Base-by-base conservation (phyloP, 2,329 filamentous ascomycete species). In the Coniochaeta sp. region DNA sequence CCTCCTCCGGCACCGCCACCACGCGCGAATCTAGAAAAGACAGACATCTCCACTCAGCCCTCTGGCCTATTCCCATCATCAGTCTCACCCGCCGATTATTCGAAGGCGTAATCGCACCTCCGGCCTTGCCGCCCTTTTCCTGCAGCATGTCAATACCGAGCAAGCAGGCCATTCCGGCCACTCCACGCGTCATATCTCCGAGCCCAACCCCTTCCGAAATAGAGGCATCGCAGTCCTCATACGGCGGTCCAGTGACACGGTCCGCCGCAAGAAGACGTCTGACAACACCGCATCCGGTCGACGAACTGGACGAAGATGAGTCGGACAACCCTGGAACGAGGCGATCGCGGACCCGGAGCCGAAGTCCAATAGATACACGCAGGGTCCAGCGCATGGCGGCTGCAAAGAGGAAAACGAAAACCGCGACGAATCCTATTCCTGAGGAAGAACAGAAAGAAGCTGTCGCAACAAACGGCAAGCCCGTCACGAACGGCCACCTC, bases 101-200 rank as follows among this genome's bases (percentile, higher is more conserved):
- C 56, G 71, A 76, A 58, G 85, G 85, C 57, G 74, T 77, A 60
- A 72, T 86, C 61, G 68, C 70, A 58, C 69, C 71, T 47, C 74
- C 83, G 53, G 72, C 75, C 35, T 76, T 88, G 2, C 83, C 83
- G 46, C 78, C 80, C 33, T 86, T 86, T 55, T 68, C 72, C 8
- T 72, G 70, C 66, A 63, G 66, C 62, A 82, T 85, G 73, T 75
- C 80, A 52, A 65, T 74, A 54, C 74, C 72, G 53, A 67, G 70
- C 50, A 73, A 79, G 55, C 68, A 67, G 57, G 73, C 75, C 59
- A 75, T 94, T 53, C 91, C 91, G 52, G 79, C 80, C 52, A 94
- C 87, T 52, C 91, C 91, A 62, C 86, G 90, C 63, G 88, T 96
- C 60, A 95, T 94, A 60, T 95, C 90, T 12, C 91, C 91, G 35